Conservation (phyloP, 2,329 filamentous ascomycete genomes). For the Bipolaris zeicola region DNA sequence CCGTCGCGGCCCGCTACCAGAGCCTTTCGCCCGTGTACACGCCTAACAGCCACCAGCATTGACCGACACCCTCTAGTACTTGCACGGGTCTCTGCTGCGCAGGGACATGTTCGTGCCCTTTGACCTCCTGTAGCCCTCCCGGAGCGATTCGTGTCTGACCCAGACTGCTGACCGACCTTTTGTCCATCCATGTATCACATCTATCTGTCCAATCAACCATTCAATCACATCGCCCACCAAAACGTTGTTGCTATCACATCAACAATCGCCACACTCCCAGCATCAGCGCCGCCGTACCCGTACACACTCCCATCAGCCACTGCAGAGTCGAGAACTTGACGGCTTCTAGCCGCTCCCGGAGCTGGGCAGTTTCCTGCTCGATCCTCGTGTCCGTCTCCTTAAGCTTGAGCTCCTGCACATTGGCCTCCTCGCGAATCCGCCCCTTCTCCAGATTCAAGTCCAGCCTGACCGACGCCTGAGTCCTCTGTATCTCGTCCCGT, state of each 20-base stretch:
- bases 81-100: slow-evolving; percentile 25
- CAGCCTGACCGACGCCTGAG: slow-evolving; percentile 87
- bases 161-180: slow-evolving; percentile 1
- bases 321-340: slow-evolving; percentile 98
- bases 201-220: too few relatives aligned
- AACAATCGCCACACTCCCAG: slow-evolving; percentile 70
- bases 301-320: slow-evolving; percentile 87
- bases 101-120: slow-evolving; percentile 10
- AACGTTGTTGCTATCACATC: slow-evolving; percentile 54
- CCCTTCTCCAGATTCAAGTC: slow-evolving; percentile 98
- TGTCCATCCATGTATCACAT: not conserved
- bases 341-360: slow-evolving; percentile 90
- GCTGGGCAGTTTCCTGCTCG: slow-evolving; percentile 87
- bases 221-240: too few relatives aligned
- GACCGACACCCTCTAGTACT: slow-evolving; percentile 21
- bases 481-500: slow-evolving; percentile 91
- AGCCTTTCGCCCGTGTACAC: slow-evolving; percentile 11
- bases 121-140: not conserved
- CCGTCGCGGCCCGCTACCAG: slow-evolving; percentile 20
- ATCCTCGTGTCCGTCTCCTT: slow-evolving; percentile 99
- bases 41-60: slow-evolving; percentile 19
- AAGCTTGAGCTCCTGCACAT: slow-evolving; percentile 95
- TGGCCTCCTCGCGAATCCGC: slow-evolving; percentile 92
- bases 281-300: slow-evolving; percentile 68
- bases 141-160: slow-evolving; percentile 5